Evolutionary conservation across 2,329 filamentous ascomycete genomes (phyloP).

Genomic region (Massarina eburnea): DNA sequence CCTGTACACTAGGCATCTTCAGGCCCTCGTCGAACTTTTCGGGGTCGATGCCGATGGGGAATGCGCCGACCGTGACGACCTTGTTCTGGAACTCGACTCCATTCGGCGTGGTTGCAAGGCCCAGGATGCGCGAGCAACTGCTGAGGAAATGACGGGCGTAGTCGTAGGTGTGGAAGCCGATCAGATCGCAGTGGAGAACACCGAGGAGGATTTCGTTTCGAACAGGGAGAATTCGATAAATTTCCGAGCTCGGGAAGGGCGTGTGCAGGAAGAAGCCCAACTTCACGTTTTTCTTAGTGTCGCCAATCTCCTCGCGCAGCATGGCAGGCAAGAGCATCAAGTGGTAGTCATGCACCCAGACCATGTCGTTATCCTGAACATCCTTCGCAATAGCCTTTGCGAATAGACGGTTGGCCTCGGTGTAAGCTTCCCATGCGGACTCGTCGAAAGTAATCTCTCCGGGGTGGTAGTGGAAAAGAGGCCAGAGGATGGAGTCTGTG

Average conservation of each 20-base stretch:
- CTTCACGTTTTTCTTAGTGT: slow-evolving; percentile 85
- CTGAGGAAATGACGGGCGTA: slow-evolving; percentile 98
- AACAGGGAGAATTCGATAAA: slow-evolving; percentile 93
- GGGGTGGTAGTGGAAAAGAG: slow-evolving; percentile 97
- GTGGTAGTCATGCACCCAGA: slow-evolving; percentile 99
- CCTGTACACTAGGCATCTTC: slow-evolving; percentile 80
- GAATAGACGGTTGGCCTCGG: slow-evolving; percentile 89
- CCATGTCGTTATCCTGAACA: slow-evolving; percentile 87
- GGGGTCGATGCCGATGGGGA: slow-evolving; percentile 96
- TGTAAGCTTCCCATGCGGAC: slow-evolving; percentile 88
- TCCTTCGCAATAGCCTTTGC: slow-evolving; percentile 84
- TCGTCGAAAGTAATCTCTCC: slow-evolving; percentile 98
- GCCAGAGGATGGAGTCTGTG: slow-evolving; percentile 90
- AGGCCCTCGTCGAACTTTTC: slow-evolving; percentile 93
- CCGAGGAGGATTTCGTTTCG: slow-evolving; percentile 85
- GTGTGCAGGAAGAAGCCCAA: slow-evolving; percentile 99
- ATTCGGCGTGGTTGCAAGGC: slow-evolving; percentile 81
- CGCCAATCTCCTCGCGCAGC: slow-evolving; percentile 85
- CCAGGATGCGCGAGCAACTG: slow-evolving; percentile 91
- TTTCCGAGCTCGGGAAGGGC: slow-evolving; percentile 94
- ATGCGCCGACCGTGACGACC: slow-evolving; percentile 88
- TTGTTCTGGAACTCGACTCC: slow-evolving; percentile 89
- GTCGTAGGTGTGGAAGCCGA: slow-evolving; percentile 98
- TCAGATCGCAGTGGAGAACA: slow-evolving; percentile 88
- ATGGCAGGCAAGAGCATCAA: slow-evolving; percentile 95